Evolutionary conservation across 2,329 filamentous ascomycete species (phyloP).

Genomic region (Cladosporium cucumerinum): DNA sequence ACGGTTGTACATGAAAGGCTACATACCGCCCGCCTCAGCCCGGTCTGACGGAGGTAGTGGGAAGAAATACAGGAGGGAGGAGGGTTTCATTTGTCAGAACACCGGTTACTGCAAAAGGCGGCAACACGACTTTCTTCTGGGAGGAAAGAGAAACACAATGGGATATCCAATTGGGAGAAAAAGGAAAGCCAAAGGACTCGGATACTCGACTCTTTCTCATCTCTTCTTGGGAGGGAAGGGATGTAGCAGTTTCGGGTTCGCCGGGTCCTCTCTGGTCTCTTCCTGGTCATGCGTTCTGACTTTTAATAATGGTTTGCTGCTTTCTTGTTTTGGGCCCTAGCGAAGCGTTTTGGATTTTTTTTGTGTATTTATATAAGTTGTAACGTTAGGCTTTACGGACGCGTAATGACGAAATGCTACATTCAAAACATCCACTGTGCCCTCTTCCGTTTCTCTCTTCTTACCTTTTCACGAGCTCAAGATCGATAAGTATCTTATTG

Average conservation of each 20-base stretch:
- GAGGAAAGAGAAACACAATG: constrained; percentile 6
- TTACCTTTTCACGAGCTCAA: too few species aligned
- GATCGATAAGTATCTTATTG: too few species aligned
- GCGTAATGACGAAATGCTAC: constrained; percentile 14
- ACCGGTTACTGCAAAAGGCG: neutral
- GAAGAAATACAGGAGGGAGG: constrained; percentile 1
- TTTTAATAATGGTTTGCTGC: neutral
- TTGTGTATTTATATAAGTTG: constrained; percentile 12
- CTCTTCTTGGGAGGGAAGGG: constrained; percentile 14
- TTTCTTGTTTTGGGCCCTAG: neutral
- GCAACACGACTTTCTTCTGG: constrained; percentile 5
- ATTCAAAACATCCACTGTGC: neutral
- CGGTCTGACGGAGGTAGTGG: neutral
- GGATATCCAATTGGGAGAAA: constrained; percentile 3
- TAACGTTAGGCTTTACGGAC: constrained; percentile 10
- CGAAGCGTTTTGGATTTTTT: neutral
- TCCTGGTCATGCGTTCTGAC: neutral
- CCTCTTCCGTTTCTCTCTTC: neutral
- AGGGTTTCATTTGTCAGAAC: constrained; percentile 10
- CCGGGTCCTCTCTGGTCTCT: neutral
- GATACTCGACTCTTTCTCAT: neutral
- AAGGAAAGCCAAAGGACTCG: neutral
- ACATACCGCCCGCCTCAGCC: neutral
- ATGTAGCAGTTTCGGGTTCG: neutral
- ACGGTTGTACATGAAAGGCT: constrained; percentile 8